Conservation (phyloP, 805 yeast species). For the Metschnikowia cubensis region DNA sequence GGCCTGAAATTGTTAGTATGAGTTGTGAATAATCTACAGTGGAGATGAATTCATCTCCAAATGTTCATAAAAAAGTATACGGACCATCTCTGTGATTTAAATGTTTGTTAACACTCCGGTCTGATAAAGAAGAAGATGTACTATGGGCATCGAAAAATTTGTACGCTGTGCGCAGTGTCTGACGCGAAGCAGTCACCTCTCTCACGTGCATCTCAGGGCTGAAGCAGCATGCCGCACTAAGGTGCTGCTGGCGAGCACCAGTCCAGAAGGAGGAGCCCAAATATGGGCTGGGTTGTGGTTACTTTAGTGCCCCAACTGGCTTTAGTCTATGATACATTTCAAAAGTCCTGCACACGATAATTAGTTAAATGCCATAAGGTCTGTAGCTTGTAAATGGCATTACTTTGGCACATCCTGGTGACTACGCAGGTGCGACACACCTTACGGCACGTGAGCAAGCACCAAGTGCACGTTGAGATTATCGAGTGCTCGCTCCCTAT, state of each 20-base stretch:
- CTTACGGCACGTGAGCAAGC: conserved; percentile 1
- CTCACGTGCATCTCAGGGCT: conserved; percentile 16
- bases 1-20: conserved; percentile 66
- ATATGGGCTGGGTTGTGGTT: not conserved
- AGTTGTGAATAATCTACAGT: not conserved
- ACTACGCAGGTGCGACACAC: not conserved
- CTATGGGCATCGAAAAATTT: conserved; percentile 11
- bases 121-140: conserved; percentile 21
- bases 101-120: conserved; percentile 86
- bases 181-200: conserved; percentile 10
- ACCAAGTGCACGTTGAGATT: not conserved
- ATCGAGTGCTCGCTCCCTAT: conserved; percentile 5
- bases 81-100: conserved; percentile 86
- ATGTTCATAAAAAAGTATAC: conserved; percentile 40
- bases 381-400: not conserved
- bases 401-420: not conserved
- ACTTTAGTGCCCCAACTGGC: not conserved
- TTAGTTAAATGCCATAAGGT: not conserved
- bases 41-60: not conserved
- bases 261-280: not conserved
- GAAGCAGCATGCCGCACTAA: not conserved
- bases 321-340: not conserved
- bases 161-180: conserved; percentile 9
- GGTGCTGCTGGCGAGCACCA: not conserved
- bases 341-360: too few species aligned